Evolutionary conservation across 2,329 filamentous ascomycete genomes (phyloP).

Genomic region (Capronia americana): DNA sequence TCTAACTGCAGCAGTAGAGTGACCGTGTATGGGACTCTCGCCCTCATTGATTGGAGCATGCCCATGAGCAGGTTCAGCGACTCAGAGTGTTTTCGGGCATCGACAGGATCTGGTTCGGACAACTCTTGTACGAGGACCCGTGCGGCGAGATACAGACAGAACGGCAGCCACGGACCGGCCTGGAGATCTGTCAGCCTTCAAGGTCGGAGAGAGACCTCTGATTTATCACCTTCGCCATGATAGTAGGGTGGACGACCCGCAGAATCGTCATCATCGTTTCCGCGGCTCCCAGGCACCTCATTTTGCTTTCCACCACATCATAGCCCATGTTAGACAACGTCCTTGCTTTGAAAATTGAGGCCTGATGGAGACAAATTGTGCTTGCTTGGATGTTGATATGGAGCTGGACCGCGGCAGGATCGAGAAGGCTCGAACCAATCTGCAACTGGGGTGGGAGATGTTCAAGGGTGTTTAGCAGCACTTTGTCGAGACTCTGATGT

Average conservation of each 20-base stretch:
- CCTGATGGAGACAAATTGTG: slow-evolving; percentile 18
- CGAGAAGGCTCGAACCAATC: slow-evolving; percentile 1
- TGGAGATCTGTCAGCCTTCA: not conserved
- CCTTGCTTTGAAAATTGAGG: slow-evolving; percentile 9
- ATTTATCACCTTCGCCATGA: slow-evolving; percentile 9
- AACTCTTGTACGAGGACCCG: slow-evolving; percentile 14
- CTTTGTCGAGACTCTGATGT: slow-evolving; percentile 5
- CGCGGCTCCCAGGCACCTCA: slow-evolving; percentile 4
- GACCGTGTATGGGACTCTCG: slow-evolving; percentile 5
- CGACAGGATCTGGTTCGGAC: not conserved
- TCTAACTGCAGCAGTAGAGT: slow-evolving; percentile 13
- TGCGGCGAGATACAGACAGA: slow-evolving; percentile 17
- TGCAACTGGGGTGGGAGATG: slow-evolving; percentile 12
- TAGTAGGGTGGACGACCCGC: slow-evolving; percentile 2
- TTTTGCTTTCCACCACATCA: slow-evolving; percentile 1
- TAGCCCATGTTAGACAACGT: not conserved
- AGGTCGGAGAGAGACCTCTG: not conserved
- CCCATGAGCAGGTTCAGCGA: slow-evolving; percentile 13
- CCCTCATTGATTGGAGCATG: slow-evolving; percentile 10
- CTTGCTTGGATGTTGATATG: slow-evolving; percentile 22
- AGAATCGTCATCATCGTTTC: slow-evolving; percentile 23
- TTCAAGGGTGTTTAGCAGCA: slow-evolving; percentile 16
- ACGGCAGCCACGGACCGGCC: slow-evolving; percentile 16
- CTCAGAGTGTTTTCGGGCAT: not conserved
- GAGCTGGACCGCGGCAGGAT: slow-evolving; percentile 4